Evolutionary conservation across 208 protist species (phyloP).

Genomic region (Trypanosoma congolense): DNA sequence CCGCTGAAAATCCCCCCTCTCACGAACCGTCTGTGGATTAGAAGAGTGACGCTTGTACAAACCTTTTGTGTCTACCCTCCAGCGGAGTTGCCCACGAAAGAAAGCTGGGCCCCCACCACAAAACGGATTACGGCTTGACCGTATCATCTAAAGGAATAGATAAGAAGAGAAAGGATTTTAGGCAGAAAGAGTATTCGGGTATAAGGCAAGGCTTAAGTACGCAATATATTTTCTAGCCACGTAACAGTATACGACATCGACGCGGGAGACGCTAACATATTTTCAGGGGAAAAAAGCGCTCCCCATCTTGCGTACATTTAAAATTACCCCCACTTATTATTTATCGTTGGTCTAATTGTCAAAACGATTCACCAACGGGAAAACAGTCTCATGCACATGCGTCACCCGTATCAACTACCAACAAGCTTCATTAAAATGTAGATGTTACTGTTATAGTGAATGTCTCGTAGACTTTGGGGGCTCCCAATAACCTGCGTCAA

Average conservation of each 20-base stretch:
- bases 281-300: too few relatives aligned
- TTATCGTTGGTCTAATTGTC: too few relatives aligned
- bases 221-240: too few relatives aligned
- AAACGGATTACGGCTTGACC: neutral
- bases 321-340: too few relatives aligned
- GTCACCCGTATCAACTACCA: constrained; percentile 37
- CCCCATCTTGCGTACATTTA: too few relatives aligned
- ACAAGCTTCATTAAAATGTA: constrained; percentile 84
- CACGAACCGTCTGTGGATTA: constrained; percentile 64
- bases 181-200: neutral
- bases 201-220: neutral
- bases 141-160: neutral
- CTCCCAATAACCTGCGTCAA: constrained; percentile 93
- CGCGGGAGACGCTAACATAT: too few relatives aligned
- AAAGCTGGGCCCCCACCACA: neutral
- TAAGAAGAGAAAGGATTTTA: neutral
- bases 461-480: constrained; percentile 77
- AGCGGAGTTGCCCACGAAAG: constrained; percentile 5
- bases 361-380: neutral
- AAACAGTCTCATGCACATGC: neutral
- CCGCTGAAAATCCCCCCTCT: constrained; percentile 68
- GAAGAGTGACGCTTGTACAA: constrained; percentile 64
- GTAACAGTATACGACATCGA: too few relatives aligned
- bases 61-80: constrained; percentile 4
- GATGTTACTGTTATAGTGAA: constrained; percentile 89